Evolutionary conservation across 176 grass and related monocot species (phyloP), one percentile per base, ranked within the genome.

Genomic region (Cocos nucifera): DNA sequence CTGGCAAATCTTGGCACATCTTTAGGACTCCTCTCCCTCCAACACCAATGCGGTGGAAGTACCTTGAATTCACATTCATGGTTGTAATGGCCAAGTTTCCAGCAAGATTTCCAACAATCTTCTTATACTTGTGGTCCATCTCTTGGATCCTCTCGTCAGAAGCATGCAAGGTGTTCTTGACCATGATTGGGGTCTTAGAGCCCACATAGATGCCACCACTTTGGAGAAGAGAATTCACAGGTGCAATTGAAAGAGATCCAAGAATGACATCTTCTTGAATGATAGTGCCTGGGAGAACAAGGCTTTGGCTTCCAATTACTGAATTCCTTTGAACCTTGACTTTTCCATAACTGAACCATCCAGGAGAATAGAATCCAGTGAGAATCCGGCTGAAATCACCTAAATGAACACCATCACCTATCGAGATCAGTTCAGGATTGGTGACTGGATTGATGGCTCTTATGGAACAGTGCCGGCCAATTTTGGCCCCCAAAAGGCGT

Each of bases 61-160:
- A 89, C 66, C 85, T 89, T 28, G 85, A 84, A 35, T 80, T 77
- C 65, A 80, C 85, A 35, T 89, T 89, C 85, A 89, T 84, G 35
- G 80, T 89, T 16, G 85, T 89, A 56, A 80, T 78, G 17, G 85
- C 85, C 44, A 89, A 50, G 70, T 89, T 89, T 0, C 77, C 85
- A 0, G 85, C 66, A n/a, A 89, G 85, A 63, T 82, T 84, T 10
- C 77, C 85, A 0, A 84, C 77, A 0, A 89, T 80, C 67, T 84
- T 89, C 70, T 78, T 89, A 57, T 89, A 89, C 50, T 55, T 28
- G 6, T 70, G 65, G 8, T 89, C 85, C 85, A 89, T 89, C 65
- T 74, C 56, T 64, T 77, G 77, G 10, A 89, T 89, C 49, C 85
- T 67, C 48, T 89, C 85, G 23, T 89, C 85, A 25, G 65, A 66